These are phyloP conservation scores for Symbiodinium pilosum DNA, from an alignment of 73 alveolate genomes.

Conservation along the genomic window DNA sequence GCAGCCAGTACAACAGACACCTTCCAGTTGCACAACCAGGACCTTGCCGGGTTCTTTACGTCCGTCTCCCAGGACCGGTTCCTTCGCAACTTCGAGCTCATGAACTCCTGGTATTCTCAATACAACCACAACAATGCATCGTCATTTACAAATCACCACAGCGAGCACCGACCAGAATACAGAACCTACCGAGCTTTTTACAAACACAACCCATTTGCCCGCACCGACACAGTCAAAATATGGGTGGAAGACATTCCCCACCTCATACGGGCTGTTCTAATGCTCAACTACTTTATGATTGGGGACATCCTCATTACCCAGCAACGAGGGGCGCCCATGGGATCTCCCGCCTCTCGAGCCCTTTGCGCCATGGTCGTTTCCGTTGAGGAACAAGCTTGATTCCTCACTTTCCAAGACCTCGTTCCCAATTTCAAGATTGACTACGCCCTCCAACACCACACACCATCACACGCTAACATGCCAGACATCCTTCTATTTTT, in stretches of 20 bases:
- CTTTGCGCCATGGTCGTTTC: neutral
- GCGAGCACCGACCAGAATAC: neutral
- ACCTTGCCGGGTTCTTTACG: neutral
- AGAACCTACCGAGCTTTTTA: neutral
- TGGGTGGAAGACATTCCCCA: neutral
- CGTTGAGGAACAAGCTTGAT: too few relatives aligned
- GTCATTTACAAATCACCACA: neutral
- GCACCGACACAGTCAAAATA: neutral
- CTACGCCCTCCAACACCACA: too few relatives aligned
- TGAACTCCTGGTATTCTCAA: neutral
- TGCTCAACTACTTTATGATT: neutral
- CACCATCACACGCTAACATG: too few relatives aligned
- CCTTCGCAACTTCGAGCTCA: neutral
- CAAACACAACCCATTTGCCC: neutral
- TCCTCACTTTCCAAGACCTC: too few relatives aligned
- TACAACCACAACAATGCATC: neutral
- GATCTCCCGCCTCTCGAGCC: neutral
- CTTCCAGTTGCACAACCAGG: neutral
- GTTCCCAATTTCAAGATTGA: too few relatives aligned
- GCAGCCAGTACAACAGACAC: neutral
- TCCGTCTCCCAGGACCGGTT: neutral
- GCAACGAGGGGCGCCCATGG: neutral
- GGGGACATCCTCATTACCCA: neutral
- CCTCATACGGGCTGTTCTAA: neutral
- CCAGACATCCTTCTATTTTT: too few relatives aligned